These are phyloP conservation scores for Xylaria cubensis DNA, from an alignment of 495 filamentous ascomycete species.

Conservation along the genomic window DNA sequence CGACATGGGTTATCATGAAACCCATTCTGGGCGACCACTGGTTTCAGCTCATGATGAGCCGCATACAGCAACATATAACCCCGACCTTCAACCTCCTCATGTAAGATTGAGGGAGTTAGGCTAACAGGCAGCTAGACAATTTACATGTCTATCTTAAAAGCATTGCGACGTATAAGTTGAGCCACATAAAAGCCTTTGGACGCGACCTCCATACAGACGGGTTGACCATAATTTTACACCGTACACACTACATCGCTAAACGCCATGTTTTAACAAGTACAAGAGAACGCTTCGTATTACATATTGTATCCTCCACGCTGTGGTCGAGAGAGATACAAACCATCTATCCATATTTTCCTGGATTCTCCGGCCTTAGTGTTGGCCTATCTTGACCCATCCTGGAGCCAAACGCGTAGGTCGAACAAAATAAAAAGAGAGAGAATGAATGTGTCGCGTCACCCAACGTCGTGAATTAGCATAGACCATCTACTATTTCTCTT, in stretches of 20 bases:
- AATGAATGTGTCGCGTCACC: slow-evolving; percentile 1
- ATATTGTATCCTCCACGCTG: slow-evolving; percentile 1
- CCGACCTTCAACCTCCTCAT: neutral
- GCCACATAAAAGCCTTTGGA: neutral
- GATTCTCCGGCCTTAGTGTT: neutral
- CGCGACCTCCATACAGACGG: neutral
- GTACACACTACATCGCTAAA: neutral
- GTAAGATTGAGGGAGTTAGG: neutral
- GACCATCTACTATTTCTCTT: slow-evolving; percentile 21
- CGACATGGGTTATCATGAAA: slow-evolving; percentile 15
- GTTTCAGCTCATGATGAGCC: slow-evolving; percentile 14
- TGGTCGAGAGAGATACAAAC: slow-evolving; percentile 5
- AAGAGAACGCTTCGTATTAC: slow-evolving; percentile 22
- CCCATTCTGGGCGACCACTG: neutral
- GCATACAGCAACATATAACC: neutral
- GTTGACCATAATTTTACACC: neutral
- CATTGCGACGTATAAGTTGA: no score
- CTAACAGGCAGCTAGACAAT: neutral
- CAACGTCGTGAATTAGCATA: neutral
- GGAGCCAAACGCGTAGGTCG: neutral
- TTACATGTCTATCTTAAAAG: neutral
- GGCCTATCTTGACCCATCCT: neutral
- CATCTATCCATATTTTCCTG: slow-evolving; percentile 14
- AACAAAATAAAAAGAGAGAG: neutral
- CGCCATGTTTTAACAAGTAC: neutral